phyloP scores from a whole-genome alignment of 257 asterid genomes.

The Nicotiana otophora region DNA sequence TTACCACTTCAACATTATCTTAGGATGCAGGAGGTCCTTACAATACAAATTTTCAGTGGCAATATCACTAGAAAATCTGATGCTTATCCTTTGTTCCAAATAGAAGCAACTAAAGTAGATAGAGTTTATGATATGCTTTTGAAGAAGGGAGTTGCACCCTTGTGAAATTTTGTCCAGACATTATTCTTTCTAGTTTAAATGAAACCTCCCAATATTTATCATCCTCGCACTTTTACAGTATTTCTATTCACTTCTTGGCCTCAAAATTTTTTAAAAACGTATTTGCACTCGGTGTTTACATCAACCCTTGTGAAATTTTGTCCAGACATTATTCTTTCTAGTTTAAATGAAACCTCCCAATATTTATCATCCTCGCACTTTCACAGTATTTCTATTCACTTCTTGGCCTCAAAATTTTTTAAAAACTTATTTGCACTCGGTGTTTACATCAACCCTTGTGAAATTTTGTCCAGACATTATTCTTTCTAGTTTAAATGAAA shows the following conservation, averaged over 20 bases:
- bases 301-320: conserved; percentile 20
- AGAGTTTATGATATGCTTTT: conserved; percentile 66
- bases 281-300: no score
- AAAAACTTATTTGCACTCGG: no score
- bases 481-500: not conserved
- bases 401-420: not conserved
- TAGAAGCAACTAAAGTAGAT: conserved; percentile 64
- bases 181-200: not conserved
- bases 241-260: not conserved
- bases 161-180: not conserved
- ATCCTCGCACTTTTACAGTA: not conserved
- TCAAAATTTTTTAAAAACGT: not conserved
- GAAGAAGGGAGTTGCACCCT: conserved; percentile 58
- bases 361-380: not conserved
- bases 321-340: not conserved
- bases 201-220: not conserved
- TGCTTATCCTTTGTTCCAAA: conserved; percentile 56
- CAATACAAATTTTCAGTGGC: conserved; percentile 50
- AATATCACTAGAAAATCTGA: conserved; percentile 67
- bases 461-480: not conserved
- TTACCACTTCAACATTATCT: conserved; percentile 60
- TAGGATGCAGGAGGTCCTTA: conserved; percentile 56
- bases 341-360: not conserved
- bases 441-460: conserved; percentile 18
- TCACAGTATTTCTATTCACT: not conserved